Percentiles rank a stretch among this genome's conserved stretches.
These are phyloP conservation scores for Daldinia sp. DNA, from an alignment of 2,329 filamentous ascomycete species.

Conservation along the genomic window DNA sequence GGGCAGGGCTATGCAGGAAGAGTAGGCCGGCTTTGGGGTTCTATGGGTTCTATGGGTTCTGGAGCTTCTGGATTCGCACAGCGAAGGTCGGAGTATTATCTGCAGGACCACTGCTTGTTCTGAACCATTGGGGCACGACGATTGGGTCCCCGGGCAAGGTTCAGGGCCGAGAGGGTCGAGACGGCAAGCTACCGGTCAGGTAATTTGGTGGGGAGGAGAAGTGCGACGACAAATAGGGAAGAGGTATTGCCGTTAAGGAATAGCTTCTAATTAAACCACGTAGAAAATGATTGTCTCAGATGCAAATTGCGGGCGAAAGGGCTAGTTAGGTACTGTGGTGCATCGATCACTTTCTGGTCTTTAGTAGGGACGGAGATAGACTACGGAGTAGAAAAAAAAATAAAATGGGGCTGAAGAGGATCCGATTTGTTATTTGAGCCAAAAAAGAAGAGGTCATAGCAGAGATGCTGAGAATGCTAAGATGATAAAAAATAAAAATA, in stretches of 20 bases:
- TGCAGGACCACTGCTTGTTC: slow-evolving; percentile 43
- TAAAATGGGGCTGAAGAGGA: slow-evolving; percentile 15
- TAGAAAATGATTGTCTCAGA: slow-evolving; percentile 38
- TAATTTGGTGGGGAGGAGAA: slow-evolving; percentile 34
- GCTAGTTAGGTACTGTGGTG: slow-evolving; percentile 3
- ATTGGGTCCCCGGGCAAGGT: slow-evolving; percentile 37
- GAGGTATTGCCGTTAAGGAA: slow-evolving; percentile 33
- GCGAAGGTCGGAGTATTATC: slow-evolving; percentile 48
- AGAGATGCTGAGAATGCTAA: neutral
- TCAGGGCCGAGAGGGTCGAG: slow-evolving; percentile 36
- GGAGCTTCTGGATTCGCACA: slow-evolving; percentile 44
- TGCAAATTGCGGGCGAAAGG: slow-evolving; percentile 27
- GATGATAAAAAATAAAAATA: neutral
- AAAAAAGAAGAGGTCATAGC: slow-evolving; percentile 4
- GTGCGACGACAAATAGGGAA: slow-evolving; percentile 42
- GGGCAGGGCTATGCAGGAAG: slow-evolving; percentile 36
- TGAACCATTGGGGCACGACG: slow-evolving; percentile 40
- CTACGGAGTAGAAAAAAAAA: slow-evolving; percentile 3
- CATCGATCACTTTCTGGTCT: slow-evolving; percentile 6
- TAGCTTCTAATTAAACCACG: slow-evolving; percentile 34
- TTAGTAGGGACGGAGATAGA: slow-evolving; percentile 4
- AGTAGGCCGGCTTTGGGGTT: slow-evolving; percentile 24
- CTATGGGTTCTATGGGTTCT: slow-evolving; percentile 34
- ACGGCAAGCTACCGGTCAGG: slow-evolving; percentile 39
- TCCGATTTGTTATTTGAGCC: slow-evolving; percentile 12